Evolutionary conservation across 116 monocot species (phyloP).

Genomic region (Cymodocea nodosa): DNA sequence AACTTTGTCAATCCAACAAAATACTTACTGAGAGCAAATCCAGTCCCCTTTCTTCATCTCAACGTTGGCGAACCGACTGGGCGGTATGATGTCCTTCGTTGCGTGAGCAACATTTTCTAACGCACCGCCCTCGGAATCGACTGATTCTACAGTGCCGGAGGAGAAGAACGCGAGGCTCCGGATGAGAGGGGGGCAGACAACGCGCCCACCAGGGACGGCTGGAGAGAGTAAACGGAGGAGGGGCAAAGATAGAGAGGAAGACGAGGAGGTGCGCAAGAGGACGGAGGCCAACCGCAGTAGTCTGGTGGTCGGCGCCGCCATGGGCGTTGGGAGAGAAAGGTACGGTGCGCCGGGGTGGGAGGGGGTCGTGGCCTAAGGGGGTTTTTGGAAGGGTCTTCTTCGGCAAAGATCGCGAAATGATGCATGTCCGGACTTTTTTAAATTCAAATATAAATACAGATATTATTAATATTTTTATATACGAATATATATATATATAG

Average conservation of each 20-base stretch:
- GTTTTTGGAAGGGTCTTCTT: neutral
- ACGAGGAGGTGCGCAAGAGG: neutral
- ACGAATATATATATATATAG: too few relatives aligned
- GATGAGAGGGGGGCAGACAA: neutral
- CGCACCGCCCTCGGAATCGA: neutral
- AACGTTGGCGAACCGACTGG: neutral
- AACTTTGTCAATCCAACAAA: neutral
- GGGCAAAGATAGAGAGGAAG: neutral
- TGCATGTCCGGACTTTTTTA: too few relatives aligned
- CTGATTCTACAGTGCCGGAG: neutral
- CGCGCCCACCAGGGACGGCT: neutral
- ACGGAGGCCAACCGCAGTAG: neutral
- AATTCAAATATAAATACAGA: too few relatives aligned
- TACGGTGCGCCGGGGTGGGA: too few relatives aligned
- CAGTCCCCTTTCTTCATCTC: constrained; percentile 12
- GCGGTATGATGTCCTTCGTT: too few relatives aligned
- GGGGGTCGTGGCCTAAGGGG: neutral
- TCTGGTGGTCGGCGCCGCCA: neutral
- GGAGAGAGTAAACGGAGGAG: neutral
- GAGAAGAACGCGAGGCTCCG: neutral
- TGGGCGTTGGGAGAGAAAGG: too few relatives aligned
- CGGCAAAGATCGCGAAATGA: too few relatives aligned
- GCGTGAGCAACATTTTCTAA: neutral
- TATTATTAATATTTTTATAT: too few relatives aligned
- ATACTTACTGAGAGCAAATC: constrained; percentile 3